Evolutionary conservation across 805 yeast species (phyloP).

Genomic region (Spathaspora boniae): DNA sequence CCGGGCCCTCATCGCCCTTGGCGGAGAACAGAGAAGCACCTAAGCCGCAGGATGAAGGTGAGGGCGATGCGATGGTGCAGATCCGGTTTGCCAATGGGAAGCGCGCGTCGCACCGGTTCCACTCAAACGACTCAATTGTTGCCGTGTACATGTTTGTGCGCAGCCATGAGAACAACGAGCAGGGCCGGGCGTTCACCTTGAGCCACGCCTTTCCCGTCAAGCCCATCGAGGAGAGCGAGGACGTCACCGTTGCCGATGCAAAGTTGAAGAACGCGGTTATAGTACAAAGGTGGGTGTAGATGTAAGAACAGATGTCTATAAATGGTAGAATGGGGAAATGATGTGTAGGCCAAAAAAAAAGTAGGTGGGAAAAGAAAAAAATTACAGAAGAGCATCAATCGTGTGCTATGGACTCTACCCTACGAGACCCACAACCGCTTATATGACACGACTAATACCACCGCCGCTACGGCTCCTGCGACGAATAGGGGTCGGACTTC

Average conservation of each 20-base stretch:
- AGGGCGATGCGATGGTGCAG: conserved; percentile 75
- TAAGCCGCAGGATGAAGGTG: conserved; percentile 21
- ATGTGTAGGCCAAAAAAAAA: too few relatives aligned
- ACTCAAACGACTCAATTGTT: conserved; percentile 61
- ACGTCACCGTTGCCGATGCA: conserved; percentile 63
- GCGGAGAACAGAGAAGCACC: conserved; percentile 13
- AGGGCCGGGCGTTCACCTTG: conserved; percentile 54
- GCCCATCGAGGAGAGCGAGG: conserved; percentile 53
- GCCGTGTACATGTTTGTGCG: conserved; percentile 66
- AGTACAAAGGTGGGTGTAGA: conserved; percentile 74
- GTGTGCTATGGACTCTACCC: too few relatives aligned
- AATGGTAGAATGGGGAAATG: too few relatives aligned
- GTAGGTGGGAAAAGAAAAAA: too few relatives aligned
- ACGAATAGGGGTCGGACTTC: too few relatives aligned
- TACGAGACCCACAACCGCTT: too few relatives aligned
- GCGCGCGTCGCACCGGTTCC: conserved; percentile 60
- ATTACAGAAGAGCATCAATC: too few relatives aligned
- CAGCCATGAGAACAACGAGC: conserved; percentile 42
- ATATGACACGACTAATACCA: too few relatives aligned
- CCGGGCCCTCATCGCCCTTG: conserved; percentile 6
- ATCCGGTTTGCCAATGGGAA: conserved; percentile 82
- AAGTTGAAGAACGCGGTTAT: conserved; percentile 81
- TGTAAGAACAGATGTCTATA: too few relatives aligned
- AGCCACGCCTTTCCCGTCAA: conserved; percentile 82
- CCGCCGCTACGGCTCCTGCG: too few relatives aligned